A percentile compares a stretch with the other conserved stretches of the same genome.
phyloP scores from a whole-genome alignment of 495 filamentous ascomycete species.

The Neurospora sp. region DNA sequence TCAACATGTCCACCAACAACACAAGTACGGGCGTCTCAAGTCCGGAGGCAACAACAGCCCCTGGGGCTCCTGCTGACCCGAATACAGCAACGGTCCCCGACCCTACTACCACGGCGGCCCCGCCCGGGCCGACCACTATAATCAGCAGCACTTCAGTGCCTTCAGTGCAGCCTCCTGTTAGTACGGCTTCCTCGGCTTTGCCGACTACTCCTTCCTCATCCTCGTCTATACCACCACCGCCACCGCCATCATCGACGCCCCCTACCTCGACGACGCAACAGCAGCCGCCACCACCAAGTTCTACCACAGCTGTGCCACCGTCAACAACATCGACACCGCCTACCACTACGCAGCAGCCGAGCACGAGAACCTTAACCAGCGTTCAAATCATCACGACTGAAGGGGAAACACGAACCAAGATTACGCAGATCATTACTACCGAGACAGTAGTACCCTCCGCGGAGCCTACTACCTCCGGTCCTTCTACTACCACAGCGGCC shows the following conservation, averaged over 20 bases:
- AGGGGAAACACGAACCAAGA: conserved; percentile 9
- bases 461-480: conserved; percentile 5
- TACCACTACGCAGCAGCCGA: conserved; percentile 3
- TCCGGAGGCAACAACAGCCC: conserved; percentile 10
- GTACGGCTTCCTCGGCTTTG: neutral
- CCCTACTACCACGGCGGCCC: conserved; percentile 6
- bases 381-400: conserved; percentile 5
- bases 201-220: conserved; percentile 2
- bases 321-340: conserved; percentile 16
- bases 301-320: conserved; percentile 17
- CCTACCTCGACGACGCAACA: conserved; percentile 1
- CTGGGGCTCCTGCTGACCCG: conserved; percentile 20
- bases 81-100: conserved; percentile 10
- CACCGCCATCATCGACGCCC: conserved; percentile 3
- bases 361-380: neutral
- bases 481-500: conserved; percentile 15
- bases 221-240: conserved; percentile 1
- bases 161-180: neutral
- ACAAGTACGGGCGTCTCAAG: conserved; percentile 22
- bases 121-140: neutral
- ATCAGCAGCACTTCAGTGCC: conserved; percentile 3
- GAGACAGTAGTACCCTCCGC: neutral
- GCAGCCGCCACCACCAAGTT: conserved; percentile 14
- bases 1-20: conserved; percentile 36
- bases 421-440: conserved; percentile 21